Conservation (phyloP, 2,329 filamentous ascomycete genomes). For the Podosphaera aphanis region DNA sequence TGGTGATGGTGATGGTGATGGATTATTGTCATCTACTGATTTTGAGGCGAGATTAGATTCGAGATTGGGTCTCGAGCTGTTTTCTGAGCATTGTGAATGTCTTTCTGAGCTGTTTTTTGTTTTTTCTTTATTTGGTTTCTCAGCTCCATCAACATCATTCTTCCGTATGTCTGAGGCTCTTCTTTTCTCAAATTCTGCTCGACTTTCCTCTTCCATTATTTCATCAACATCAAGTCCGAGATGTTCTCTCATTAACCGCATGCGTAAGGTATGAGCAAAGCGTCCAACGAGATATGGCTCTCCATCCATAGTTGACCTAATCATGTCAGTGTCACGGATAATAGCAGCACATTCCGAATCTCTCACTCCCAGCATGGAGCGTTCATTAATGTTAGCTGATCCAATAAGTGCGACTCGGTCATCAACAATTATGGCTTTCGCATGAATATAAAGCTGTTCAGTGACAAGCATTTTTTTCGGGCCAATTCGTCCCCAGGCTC, state of each 20-base stretch:
- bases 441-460: conserved; percentile 94
- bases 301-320: conserved; percentile 78
- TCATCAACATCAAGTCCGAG: conserved; percentile 87
- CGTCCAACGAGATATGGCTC: conserved; percentile 72
- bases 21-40: not conserved
- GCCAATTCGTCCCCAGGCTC: conserved; percentile 80
- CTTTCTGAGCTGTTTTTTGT: not conserved
- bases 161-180: not conserved
- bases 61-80: not conserved
- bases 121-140: not conserved
- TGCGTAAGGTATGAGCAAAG: conserved; percentile 77
- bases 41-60: not conserved
- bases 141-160: not conserved
- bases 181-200: conserved; percentile 29
- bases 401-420: conserved; percentile 85
- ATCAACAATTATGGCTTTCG: conserved; percentile 89
- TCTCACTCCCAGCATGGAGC: conserved; percentile 75
- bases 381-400: conserved; percentile 95
- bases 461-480: conserved; percentile 64
- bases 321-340: conserved; percentile 79
- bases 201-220: conserved; percentile 57
- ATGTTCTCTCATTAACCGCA: conserved; percentile 91
- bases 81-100: not conserved
- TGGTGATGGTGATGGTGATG: not conserved
- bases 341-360: conserved; percentile 84